Evolutionary conservation across 2,329 filamentous ascomycete species (phyloP).

Genomic region (Diaporthe sp.): DNA sequence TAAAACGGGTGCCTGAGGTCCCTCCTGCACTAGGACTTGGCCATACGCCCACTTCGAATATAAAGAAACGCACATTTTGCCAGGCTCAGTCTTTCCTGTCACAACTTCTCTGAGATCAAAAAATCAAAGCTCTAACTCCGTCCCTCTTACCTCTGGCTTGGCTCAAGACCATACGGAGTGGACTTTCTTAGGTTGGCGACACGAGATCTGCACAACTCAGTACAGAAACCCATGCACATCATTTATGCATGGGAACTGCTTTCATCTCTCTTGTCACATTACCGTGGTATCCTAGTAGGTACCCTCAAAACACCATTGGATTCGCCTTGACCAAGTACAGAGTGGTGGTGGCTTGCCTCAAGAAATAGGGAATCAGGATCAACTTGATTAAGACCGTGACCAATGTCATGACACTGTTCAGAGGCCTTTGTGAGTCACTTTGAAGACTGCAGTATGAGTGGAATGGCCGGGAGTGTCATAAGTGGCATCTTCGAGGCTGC

Average conservation of each 20-base stretch:
- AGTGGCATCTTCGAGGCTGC: background rate
- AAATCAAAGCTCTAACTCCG: background rate
- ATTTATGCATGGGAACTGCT: too few relatives aligned
- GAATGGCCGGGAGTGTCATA: background rate
- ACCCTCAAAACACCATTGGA: background rate
- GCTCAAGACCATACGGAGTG: background rate
- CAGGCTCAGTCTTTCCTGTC: too few relatives aligned
- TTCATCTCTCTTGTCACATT: background rate
- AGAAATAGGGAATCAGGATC: background rate
- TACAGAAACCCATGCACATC: background rate
- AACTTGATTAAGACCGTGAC: background rate
- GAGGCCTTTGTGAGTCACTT: background rate
- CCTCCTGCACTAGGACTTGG: too few relatives aligned
- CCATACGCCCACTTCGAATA: too few relatives aligned
- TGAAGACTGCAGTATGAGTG: background rate
- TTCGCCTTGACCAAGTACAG: background rate
- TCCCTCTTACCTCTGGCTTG: background rate
- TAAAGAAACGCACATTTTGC: too few relatives aligned
- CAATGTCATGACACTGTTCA: background rate
- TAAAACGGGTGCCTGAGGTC: too few relatives aligned
- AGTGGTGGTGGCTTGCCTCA: background rate
- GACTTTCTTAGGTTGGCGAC: background rate
- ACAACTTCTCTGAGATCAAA: background rate
- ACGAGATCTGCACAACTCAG: background rate
- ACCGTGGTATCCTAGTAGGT: background rate